Evolutionary conservation across 768 basidiomycete genomes (phyloP), one percentile per base, ranked within the genome.

Genomic region (Crepidotus variabilis): DNA sequence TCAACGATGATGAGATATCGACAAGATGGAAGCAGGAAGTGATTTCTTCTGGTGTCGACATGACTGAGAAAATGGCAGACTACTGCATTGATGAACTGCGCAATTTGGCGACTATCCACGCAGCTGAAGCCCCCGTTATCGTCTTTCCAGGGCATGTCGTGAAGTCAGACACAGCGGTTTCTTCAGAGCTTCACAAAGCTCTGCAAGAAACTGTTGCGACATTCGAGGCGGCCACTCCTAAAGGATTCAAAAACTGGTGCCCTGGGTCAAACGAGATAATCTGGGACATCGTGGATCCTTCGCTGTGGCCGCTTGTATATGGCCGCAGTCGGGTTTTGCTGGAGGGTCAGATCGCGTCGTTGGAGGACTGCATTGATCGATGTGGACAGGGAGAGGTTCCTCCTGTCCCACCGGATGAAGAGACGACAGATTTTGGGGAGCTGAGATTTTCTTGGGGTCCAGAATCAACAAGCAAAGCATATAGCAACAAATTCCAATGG

Each of bases 211-310:
- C 62, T 5, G 63, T 67, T 16, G 49, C 47, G 4, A 23, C 52
- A 8, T 72, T 79, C 23, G 74, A 80, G 56, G 60, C 72, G 39
- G 66, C 47, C 8, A 62, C 74, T 6, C 70, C 74, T 0, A 71
- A 69, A 6, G 61, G 64, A 0, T 39, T 67, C 51, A 72, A 71
- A 36, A 78, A 80, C 60, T 80, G 78, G 78, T 77, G 78, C 60
- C 78, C 78, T 7, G 67, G 70, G 2, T 74, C 75, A 0, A 67
- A 78, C 55, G 62, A 67, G 7, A 72, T 72, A 50, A 77, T 79
- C 0, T 72, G 77, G 34, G 76, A 79, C 55, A 65, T 78, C 20
- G 72, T 79, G 0, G 75, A 80, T 50, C 78, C 78, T 35, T 74
- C 77, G 1, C 67, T 79, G 0, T 79, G 70, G 57, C 69, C 69